Evolutionary conservation across 495 filamentous ascomycete genomes (phyloP).

Genomic region (Xylaria palmicola): DNA sequence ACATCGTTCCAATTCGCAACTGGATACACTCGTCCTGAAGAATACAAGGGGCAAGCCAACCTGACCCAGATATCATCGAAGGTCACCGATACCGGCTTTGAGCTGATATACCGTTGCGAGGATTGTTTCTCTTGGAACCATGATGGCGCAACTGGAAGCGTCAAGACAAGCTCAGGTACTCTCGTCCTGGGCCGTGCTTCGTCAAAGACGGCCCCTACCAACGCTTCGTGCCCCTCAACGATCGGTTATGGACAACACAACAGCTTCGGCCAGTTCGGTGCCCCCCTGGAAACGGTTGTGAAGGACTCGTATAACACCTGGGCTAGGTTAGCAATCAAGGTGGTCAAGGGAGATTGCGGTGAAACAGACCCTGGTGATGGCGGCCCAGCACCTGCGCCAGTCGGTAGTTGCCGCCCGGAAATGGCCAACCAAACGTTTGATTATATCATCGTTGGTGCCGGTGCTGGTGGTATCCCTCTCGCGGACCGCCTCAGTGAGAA

Average conservation of each 20-base stretch:
- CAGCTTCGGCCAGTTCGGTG: constrained; percentile 43
- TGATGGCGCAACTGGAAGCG: constrained; percentile 43
- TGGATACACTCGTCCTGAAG: constrained; percentile 55
- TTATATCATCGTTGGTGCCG: constrained; percentile 67
- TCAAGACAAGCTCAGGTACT: constrained; percentile 33
- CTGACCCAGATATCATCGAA: constrained; percentile 55
- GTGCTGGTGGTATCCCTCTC: constrained; percentile 64
- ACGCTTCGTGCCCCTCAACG: constrained; percentile 34
- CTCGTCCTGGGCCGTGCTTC: constrained; percentile 48
- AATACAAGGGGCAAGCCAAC: constrained; percentile 61
- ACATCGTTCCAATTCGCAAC: constrained; percentile 59
- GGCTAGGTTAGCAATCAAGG: constrained; percentile 42
- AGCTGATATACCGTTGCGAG: constrained; percentile 62
- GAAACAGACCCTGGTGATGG: constrained; percentile 18
- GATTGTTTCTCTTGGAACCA: constrained; percentile 62
- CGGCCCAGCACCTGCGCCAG: constrained; percentile 23
- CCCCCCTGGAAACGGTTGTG: constrained; percentile 40
- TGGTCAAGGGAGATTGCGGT: constrained; percentile 39
- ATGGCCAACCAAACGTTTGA: constrained; percentile 53
- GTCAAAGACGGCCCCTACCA: constrained; percentile 30
- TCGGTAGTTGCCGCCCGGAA: constrained; percentile 34
- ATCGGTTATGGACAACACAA: constrained; percentile 43
- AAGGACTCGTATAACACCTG: constrained; percentile 50
- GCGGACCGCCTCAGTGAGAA: constrained; percentile 72
- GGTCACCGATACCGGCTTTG: constrained; percentile 53